Evolutionary conservation across 1,284 basidiomycete species (phyloP).

Genomic region (Earliella scabrosa): DNA sequence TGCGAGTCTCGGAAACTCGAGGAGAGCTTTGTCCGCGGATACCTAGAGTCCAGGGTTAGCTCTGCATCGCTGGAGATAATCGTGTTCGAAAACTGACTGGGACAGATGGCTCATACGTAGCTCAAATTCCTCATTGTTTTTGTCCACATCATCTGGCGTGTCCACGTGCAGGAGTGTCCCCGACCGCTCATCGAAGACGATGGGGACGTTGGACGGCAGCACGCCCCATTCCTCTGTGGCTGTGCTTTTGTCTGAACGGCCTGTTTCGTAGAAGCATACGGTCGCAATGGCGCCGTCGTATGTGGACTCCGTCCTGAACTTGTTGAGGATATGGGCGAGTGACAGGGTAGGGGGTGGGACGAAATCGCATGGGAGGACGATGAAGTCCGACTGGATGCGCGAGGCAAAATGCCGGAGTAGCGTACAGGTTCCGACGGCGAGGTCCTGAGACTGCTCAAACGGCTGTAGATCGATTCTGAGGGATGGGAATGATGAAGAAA

Average conservation of each 20-base stretch:
- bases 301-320: constrained; percentile 74
- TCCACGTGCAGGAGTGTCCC: constrained; percentile 76
- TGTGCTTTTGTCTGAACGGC: constrained; percentile 56
- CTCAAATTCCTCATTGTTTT: constrained; percentile 71
- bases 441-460: constrained; percentile 72
- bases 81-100: constrained; percentile 52
- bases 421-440: constrained; percentile 68
- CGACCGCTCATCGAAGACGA: constrained; percentile 68
- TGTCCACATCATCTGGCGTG: constrained; percentile 68
- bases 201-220: constrained; percentile 46
- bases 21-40: constrained; percentile 75
- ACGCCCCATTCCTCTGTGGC: constrained; percentile 70
- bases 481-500: constrained; percentile 57
- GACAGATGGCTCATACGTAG: constrained; percentile 76
- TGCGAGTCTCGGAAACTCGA: constrained; percentile 83
- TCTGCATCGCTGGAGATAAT: neutral
- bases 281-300: constrained; percentile 76
- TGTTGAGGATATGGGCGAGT: constrained; percentile 76
- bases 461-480: constrained; percentile 76
- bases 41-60: constrained; percentile 46
- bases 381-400: constrained; percentile 81
- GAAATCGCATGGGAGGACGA: constrained; percentile 92
- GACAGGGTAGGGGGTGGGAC: constrained; percentile 76
- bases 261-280: constrained; percentile 74
- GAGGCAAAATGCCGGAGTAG: constrained; percentile 71